Evolutionary conservation across 805 yeast species (phyloP).

Genomic region (Yamadazyma scolyti): DNA sequence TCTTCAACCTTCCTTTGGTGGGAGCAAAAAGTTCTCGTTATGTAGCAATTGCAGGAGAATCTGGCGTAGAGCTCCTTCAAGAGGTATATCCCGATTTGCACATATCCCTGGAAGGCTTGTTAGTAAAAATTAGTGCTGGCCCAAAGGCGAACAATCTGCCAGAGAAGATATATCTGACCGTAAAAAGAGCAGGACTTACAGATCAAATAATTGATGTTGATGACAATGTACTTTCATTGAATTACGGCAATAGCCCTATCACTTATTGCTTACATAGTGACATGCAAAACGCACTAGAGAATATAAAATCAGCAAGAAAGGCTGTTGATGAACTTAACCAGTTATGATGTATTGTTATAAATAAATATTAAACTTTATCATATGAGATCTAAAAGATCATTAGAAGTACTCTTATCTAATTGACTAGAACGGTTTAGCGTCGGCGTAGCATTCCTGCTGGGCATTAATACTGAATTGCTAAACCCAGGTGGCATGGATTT

Average conservation of each 20-base stretch:
- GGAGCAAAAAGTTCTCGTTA: slow-evolving; percentile 32
- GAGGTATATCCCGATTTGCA: slow-evolving; percentile 34
- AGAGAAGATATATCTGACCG: slow-evolving; percentile 22
- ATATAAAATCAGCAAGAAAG: slow-evolving; percentile 23
- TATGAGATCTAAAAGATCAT: too few relatives aligned
- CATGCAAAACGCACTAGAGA: slow-evolving; percentile 33
- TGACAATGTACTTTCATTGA: slow-evolving; percentile 18
- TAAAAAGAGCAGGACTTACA: slow-evolving; percentile 20
- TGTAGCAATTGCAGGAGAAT: slow-evolving; percentile 21
- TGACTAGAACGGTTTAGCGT: too few relatives aligned
- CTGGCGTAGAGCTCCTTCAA: slow-evolving; percentile 32
- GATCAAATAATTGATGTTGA: slow-evolving; percentile 20
- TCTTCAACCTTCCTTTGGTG: slow-evolving; percentile 30
- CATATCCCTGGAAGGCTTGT: slow-evolving; percentile 25
- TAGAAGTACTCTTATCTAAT: too few relatives aligned
- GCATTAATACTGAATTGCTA: too few relatives aligned
- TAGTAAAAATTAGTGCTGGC: slow-evolving; percentile 21
- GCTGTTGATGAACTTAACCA: slow-evolving; percentile 15
- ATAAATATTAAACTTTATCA: too few relatives aligned
- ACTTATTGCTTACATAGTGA: slow-evolving; percentile 34
- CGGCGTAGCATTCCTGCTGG: too few relatives aligned
- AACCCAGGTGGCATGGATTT: too few relatives aligned
- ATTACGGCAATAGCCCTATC: slow-evolving; percentile 24
- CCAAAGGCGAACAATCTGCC: slow-evolving; percentile 26
- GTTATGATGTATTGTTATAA: too few relatives aligned